Evolutionary conservation across 2,329 filamentous ascomycete species (phyloP), one percentile per base, ranked within the genome.

Genomic region (Nemania diffusa): DNA sequence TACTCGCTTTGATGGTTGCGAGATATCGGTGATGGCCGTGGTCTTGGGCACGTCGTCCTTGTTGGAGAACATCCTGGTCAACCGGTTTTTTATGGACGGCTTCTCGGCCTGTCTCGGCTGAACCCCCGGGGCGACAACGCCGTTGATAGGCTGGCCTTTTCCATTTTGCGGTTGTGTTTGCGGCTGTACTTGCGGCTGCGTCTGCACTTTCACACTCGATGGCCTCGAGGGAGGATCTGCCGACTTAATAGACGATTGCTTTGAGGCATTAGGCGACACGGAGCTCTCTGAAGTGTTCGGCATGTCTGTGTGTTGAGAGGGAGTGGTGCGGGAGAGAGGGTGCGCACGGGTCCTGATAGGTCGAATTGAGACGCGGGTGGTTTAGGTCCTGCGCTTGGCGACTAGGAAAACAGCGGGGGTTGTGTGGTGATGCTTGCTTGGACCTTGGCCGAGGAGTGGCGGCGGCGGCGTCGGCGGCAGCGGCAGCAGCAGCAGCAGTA

Each of bases 11-110:
- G 72, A 72, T 17, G 73, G 73, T 57, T 74, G 73, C 48, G 81
- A 78, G 46, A 78, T 72, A 58, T 80, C 80, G 64, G 75, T 73
- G 51, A 76, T 69, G 15, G 71, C 58, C 26, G 81, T 79, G 68
- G 76, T 69, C 62, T 78, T 79, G 51, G 79, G 78, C 42, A 79
- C 71, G 22, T 81, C 75, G 61, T 89, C 87, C 75, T 86, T 88
- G 71, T 82, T 84, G 61, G 85, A 88, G 79, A 90, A 90, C 84
- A 90, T 90, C 81, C 88, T 85, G 46, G 87, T 87, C 64, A 90
- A 77, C 53, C 87, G 85, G 75, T 89, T 87, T 76, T 90, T 90
- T 79, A 90, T 87, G 15, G 66, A 88, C 2, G 84, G 77, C 77
- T 87, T 89, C 73, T 89, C 87, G 64, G 79, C 73, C 62, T 78